phyloP scores from a whole-genome alignment of 1,284 basidiomycete genomes.

The Apiotrichum gracile region DNA sequence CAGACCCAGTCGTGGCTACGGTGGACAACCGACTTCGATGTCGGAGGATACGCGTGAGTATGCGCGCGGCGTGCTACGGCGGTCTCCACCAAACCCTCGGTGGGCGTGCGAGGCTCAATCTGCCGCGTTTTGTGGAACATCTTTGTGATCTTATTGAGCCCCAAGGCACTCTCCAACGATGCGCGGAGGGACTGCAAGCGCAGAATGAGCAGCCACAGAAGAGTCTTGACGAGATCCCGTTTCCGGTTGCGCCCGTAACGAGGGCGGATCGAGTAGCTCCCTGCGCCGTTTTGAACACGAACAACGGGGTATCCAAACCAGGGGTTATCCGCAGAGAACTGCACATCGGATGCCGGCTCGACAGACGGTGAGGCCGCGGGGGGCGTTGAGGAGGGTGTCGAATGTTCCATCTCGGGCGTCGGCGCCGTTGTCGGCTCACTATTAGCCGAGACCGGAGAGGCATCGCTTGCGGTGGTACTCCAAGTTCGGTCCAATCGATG shows the following conservation, averaged over 20 bases:
- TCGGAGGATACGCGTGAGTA: neutral
- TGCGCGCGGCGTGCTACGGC: conserved; percentile 1
- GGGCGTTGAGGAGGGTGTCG: neutral
- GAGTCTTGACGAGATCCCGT: conserved; percentile 45
- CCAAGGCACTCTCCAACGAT: conserved; percentile 28
- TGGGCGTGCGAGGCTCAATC: conserved; percentile 1
- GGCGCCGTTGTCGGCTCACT: neutral
- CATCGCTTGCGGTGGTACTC: neutral
- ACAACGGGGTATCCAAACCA: conserved; percentile 47
- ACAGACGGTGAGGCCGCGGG: neutral
- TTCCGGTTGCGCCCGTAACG: conserved; percentile 42
- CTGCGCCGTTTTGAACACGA: conserved; percentile 17
- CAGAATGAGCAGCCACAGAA: conserved; percentile 45
- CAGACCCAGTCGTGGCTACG: conserved; percentile 38
- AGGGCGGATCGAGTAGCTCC: conserved; percentile 27
- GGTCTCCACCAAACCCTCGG: conserved; percentile 3
- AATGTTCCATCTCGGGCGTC: neutral
- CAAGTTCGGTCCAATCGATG: neutral
- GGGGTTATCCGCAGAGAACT: conserved; percentile 32
- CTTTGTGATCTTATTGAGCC: conserved; percentile 19
- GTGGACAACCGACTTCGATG: neutral
- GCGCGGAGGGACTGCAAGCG: conserved; percentile 37
- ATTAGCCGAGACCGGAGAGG: neutral
- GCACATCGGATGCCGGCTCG: conserved; percentile 3
- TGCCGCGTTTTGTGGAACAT: neutral